phyloP scores from a whole-genome alignment of 768 basidiomycete genomes.

The Boletus subparvulus region DNA sequence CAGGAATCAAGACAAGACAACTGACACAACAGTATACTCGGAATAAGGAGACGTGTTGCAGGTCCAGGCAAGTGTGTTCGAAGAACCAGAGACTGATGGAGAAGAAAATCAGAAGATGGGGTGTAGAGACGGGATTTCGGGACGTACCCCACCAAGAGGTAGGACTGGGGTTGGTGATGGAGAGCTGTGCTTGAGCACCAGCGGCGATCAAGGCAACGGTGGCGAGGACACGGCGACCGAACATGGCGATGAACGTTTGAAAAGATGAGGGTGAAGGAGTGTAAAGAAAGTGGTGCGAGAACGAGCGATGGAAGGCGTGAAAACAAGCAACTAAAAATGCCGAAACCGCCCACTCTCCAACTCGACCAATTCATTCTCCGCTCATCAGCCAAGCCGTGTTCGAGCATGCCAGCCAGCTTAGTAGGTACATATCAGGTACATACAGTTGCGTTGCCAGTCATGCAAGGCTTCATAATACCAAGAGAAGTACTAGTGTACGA shows the following conservation, averaged over 20 bases:
- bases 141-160: slow-evolving; percentile 63
- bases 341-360: background rate
- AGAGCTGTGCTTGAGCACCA: slow-evolving; percentile 38
- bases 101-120: background rate
- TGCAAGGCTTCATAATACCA: no score
- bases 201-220: slow-evolving; percentile 41
- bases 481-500: no score
- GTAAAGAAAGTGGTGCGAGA: slow-evolving; percentile 15
- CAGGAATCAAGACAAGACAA: slow-evolving; percentile 2
- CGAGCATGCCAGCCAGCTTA: no score
- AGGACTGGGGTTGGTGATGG: slow-evolving; percentile 45
- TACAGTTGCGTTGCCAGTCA: no score
- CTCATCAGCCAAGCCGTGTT: background rate
- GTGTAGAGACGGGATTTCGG: background rate
- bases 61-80: slow-evolving; percentile 60
- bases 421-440: no score
- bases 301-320: slow-evolving; percentile 24
- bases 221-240: slow-evolving; percentile 33
- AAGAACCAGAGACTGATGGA: slow-evolving; percentile 49
- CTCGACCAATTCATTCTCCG: slow-evolving; percentile 28
- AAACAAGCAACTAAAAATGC: slow-evolving; percentile 12
- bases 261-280: slow-evolving; percentile 8
- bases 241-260: slow-evolving; percentile 26
- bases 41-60: slow-evolving; percentile 43
- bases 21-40: slow-evolving; percentile 50